phyloP scores from a whole-genome alignment of 2,329 filamentous ascomycete genomes.

The Phialemoniopsis sp. region DNA sequence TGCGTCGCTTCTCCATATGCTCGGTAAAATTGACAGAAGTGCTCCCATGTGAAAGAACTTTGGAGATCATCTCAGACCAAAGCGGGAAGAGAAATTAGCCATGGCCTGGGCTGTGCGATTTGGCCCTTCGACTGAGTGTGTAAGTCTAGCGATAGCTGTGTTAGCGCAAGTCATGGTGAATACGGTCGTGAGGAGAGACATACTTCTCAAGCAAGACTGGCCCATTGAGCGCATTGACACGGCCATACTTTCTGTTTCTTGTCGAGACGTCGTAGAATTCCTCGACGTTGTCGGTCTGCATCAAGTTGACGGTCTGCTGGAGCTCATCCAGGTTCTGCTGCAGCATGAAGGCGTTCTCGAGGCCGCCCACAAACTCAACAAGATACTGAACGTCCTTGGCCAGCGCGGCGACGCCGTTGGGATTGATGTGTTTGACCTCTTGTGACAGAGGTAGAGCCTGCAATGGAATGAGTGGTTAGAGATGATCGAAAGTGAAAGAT shows the following conservation, averaged over 20 bases:
- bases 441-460: conserved; percentile 72
- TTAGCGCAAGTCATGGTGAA: too few relatives aligned
- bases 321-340: conserved; percentile 88
- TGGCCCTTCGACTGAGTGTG: conserved; percentile 55
- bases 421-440: conserved; percentile 81
- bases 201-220: conserved; percentile 90
- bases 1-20: conserved; percentile 19
- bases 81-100: conserved; percentile 69
- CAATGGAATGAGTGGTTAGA: conserved; percentile 7
- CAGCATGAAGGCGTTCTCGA: conserved; percentile 82
- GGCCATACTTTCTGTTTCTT: conserved; percentile 88
- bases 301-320: conserved; percentile 84
- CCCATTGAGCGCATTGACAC: conserved; percentile 87
- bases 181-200: conserved; percentile 16
- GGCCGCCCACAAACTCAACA: conserved; percentile 77
- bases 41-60: too few relatives aligned
- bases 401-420: conserved; percentile 76
- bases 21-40: conserved; percentile 15
- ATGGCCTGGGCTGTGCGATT: conserved; percentile 60
- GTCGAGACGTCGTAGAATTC: conserved; percentile 93
- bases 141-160: conserved; percentile 49
- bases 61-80: conserved; percentile 53
- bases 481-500: conserved; percentile 6
- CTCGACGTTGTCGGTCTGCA: conserved; percentile 86
- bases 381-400: conserved; percentile 82